Base-by-base conservation (phyloP, 164 flowering plant species). In the Houttuynia cordata region DNA sequence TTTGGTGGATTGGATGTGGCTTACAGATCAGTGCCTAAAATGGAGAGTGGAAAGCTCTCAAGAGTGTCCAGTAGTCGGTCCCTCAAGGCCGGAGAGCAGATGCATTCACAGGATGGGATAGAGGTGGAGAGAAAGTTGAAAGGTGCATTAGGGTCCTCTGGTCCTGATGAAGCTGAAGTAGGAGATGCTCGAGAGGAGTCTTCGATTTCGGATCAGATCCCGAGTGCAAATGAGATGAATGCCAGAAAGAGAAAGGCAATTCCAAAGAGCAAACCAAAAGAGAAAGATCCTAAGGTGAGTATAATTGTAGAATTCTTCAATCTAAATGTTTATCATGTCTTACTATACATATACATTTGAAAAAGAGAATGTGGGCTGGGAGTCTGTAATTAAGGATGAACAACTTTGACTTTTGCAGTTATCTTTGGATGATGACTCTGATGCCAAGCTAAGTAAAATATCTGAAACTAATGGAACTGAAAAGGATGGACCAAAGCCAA, bases 61-160 rank as follows among this genome's bases (percentile, higher is more conserved):
- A 74, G 85, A 66, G 86, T 76, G 47, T 73, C 82, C 0, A 83
- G 91, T 61, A 75, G 67, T 52, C 83, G 81, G 21, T 76, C 84
- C n/a, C 80, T 86, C n/a, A 76, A 78, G 66, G 76, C 62, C 49
- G 83, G 81, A 77, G 72, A 81, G 62, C 77, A 75, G 54, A 25
- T 61, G 60, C 39, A 62, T 53, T 56, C 51, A 12, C 70, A 72
- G 25, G 73, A 73, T 8, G 62, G 70, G 4, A 8, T 68, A 18
- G 75, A 71, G n/a, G 54, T 58, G 1, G 74, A 71, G 37, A 64
- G 58, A 53, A 71, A 68, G 34, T 53, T 72, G 40, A 65, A 45
- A 50, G 54, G 58, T 55, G 49, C 68, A 1, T 68, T 75, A 3
- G 60, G 78, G 64, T 63, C 78, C 40, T 62, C 70, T 54, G 66